These are phyloP conservation scores for Daldinia sp. DNA, from an alignment of 2,329 filamentous ascomycete genomes.

Conservation along the genomic window DNA sequence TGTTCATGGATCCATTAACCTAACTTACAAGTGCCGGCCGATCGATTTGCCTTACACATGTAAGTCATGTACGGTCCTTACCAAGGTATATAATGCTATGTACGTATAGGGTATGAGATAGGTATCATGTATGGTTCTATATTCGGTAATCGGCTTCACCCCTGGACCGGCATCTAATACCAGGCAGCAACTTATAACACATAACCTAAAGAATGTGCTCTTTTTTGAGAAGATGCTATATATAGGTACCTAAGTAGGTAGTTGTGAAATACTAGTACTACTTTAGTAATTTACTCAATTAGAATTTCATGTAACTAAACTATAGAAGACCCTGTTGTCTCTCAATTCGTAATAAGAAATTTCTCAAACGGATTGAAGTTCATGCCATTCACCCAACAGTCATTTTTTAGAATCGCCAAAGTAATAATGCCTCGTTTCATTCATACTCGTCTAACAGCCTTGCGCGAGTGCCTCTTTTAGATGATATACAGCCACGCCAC, in stretches of 20 bases:
- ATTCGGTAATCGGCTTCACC: not conserved
- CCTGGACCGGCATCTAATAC: not conserved
- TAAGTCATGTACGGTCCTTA: not conserved
- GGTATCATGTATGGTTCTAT: not conserved
- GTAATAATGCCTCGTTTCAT: slow-evolving; percentile 32
- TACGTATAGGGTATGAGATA: no score
- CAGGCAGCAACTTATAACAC: slow-evolving; percentile 1
- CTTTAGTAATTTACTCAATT: not conserved
- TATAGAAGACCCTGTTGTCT: not conserved
- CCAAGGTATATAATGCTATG: slow-evolving; percentile 3
- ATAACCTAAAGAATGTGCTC: not conserved
- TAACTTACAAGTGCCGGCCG: slow-evolving; percentile 22
- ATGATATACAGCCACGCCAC: slow-evolving; percentile 22
- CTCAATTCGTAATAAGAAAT: not conserved
- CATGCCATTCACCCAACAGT: not conserved
- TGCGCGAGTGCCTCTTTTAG: slow-evolving; percentile 15
- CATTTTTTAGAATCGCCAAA: slow-evolving; percentile 6
- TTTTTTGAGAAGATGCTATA: not conserved
- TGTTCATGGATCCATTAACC: not conserved
- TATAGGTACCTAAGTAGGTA: no score
- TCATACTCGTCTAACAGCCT: slow-evolving; percentile 31
- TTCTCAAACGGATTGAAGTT: not conserved
- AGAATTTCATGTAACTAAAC: not conserved
- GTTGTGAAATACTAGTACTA: not conserved
- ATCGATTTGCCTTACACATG: slow-evolving; percentile 12